Conservation (phyloP, 768 basidiomycete genomes). For the Leccinum variicolor region DNA sequence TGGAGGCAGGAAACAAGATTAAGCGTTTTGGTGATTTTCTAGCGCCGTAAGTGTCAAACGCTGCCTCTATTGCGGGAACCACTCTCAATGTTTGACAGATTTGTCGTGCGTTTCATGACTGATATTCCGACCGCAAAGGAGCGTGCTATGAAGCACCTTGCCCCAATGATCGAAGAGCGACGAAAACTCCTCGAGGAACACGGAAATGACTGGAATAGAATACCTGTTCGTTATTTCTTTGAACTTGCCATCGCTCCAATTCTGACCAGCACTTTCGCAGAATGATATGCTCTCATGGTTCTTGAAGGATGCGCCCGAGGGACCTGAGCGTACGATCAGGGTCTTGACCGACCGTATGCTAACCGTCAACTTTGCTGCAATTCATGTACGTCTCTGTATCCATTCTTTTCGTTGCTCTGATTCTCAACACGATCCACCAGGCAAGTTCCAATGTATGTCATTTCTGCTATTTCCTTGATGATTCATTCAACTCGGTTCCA, state of each 20-base stretch:
- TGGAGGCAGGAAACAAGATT: background rate
- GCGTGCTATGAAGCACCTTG: background rate
- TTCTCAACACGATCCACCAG: background rate
- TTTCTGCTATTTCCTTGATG: background rate
- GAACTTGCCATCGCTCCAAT: background rate
- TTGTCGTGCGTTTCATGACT: background rate
- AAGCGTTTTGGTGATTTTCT: background rate
- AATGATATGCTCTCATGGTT: background rate
- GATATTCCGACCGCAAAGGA: background rate
- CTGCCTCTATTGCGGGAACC: background rate
- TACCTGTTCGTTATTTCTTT: background rate
- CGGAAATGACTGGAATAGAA: background rate
- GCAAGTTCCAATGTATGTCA: background rate
- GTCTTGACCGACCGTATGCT: background rate
- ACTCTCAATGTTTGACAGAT: background rate
- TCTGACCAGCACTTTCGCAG: background rate
- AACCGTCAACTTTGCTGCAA: background rate
- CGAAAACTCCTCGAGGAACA: background rate
- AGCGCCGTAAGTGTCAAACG: background rate
- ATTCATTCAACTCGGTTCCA: background rate
- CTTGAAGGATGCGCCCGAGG: background rate
- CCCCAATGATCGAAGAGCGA: conserved; percentile 3
- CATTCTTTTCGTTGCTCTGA: background rate
- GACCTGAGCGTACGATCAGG: background rate
- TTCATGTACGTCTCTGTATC: conserved; percentile 12